Conservation (phyloP, 169 alveolate species). For the Plasmodium adleri region DNA sequence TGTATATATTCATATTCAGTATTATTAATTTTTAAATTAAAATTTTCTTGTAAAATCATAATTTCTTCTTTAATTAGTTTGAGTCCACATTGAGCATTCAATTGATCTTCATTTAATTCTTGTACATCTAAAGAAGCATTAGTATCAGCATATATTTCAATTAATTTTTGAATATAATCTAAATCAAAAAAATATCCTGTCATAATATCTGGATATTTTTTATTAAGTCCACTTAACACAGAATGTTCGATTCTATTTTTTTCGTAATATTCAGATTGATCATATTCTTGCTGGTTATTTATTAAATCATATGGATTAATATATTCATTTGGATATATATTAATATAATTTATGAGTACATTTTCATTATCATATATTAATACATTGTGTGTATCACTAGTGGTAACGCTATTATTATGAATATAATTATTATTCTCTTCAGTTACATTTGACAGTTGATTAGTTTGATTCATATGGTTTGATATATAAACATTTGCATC, state of each 20-base stretch:
- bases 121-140: constrained; percentile 53
- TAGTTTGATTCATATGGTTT: no score
- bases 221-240: constrained; percentile 19
- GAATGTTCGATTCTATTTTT: not conserved
- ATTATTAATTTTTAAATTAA: constrained; percentile 35
- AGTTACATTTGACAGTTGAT: no score
- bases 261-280: not conserved
- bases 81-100: constrained; percentile 63
- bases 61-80: constrained; percentile 41
- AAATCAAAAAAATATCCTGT: constrained; percentile 42
- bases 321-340: no score
- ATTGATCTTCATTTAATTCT: constrained; percentile 61
- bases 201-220: constrained; percentile 53
- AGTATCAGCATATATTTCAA: constrained; percentile 64
- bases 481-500: no score
- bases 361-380: not conserved
- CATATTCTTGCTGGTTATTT: no score
- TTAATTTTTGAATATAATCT: constrained; percentile 55
- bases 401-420: no score
- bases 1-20: constrained; percentile 44
- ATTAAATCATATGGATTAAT: no score
- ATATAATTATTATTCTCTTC: no score
- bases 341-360: not conserved
- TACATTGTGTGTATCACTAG: no score
- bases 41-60: constrained; percentile 29